Evolutionary conservation across 2,329 filamentous ascomycete genomes (phyloP).

Genomic region (Microascus cirrosus): DNA sequence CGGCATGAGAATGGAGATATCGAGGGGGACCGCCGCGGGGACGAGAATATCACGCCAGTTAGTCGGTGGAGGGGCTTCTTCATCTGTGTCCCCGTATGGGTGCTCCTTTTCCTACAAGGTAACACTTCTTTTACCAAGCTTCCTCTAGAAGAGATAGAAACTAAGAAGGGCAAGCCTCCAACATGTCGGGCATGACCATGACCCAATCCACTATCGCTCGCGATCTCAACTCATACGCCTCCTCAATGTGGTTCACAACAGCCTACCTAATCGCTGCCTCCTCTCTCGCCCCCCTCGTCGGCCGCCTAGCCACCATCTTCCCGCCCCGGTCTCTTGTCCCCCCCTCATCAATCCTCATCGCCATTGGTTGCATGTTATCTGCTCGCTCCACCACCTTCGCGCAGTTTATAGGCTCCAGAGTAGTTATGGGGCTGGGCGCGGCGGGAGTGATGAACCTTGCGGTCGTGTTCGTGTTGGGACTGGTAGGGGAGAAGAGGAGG

Average conservation of each 20-base stretch:
- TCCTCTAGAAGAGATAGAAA: background rate
- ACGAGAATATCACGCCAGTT: background rate
- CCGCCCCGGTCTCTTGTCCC: slow-evolving; percentile 56
- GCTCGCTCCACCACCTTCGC: slow-evolving; percentile 46
- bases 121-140: slow-evolving; percentile 9
- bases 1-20: background rate
- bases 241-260: slow-evolving; percentile 72
- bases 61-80: background rate
- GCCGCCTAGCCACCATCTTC: slow-evolving; percentile 65
- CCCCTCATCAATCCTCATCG: slow-evolving; percentile 44
- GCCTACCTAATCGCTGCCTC: slow-evolving; percentile 57
- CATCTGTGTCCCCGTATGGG: slow-evolving; percentile 12
- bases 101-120: slow-evolving; percentile 51
- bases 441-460: slow-evolving; percentile 63
- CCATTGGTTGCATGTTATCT: slow-evolving; percentile 53
- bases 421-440: slow-evolving; percentile 56
- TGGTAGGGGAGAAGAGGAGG: slow-evolving; percentile 54
- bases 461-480: slow-evolving; percentile 66
- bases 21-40: background rate
- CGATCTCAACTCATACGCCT: slow-evolving; percentile 62
- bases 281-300: slow-evolving; percentile 55
- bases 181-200: slow-evolving; percentile 73
- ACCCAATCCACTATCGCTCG: slow-evolving; percentile 67
- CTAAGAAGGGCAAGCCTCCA: slow-evolving; percentile 33
- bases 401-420: slow-evolving; percentile 58